Conservation (phyloP, 495 filamentous ascomycete species). For the Amniculicola lignicola region DNA sequence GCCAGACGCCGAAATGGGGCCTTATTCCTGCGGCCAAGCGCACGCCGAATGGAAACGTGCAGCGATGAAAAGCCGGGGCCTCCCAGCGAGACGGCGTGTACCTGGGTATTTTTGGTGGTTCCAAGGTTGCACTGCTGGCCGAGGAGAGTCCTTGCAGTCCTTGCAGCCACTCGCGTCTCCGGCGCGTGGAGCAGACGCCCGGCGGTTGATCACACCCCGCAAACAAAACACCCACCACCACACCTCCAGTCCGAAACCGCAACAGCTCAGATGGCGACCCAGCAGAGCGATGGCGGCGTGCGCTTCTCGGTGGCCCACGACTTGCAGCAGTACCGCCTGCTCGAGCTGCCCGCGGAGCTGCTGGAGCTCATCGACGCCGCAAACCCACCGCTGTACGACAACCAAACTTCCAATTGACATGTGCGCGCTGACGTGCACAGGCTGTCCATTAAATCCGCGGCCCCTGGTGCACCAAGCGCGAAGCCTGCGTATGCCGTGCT, state of each 20-base stretch:
- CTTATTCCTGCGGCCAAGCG: slow-evolving; percentile 12
- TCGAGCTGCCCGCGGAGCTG: slow-evolving; percentile 79
- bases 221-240: slow-evolving; percentile 10
- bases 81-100: not conserved
- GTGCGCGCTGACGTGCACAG: slow-evolving; percentile 45
- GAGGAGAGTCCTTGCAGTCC: not conserved
- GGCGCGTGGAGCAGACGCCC: not conserved
- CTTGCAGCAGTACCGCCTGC: slow-evolving; percentile 63
- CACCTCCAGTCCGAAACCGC: not conserved
- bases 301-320: slow-evolving; percentile 60
- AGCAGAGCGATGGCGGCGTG: slow-evolving; percentile 54
- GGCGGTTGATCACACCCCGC: slow-evolving; percentile 12
- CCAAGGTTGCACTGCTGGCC: no score
- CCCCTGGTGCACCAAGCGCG: slow-evolving; percentile 35
- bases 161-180: not conserved
- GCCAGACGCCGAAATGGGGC: slow-evolving; percentile 11
- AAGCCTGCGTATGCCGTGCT: slow-evolving; percentile 65
- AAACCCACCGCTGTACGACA: slow-evolving; percentile 35
- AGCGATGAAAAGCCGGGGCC: slow-evolving; percentile 1
- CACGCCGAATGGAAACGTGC: slow-evolving; percentile 19
- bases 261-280: slow-evolving; percentile 53
- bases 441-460: slow-evolving; percentile 60
- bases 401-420: no score
- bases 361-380: slow-evolving; percentile 53
- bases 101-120: not conserved